Evolutionary conservation across 164 flowering plant genomes (phyloP), one percentile per base, ranked within the genome.

Genomic region (Aristolochia fimbriata): DNA sequence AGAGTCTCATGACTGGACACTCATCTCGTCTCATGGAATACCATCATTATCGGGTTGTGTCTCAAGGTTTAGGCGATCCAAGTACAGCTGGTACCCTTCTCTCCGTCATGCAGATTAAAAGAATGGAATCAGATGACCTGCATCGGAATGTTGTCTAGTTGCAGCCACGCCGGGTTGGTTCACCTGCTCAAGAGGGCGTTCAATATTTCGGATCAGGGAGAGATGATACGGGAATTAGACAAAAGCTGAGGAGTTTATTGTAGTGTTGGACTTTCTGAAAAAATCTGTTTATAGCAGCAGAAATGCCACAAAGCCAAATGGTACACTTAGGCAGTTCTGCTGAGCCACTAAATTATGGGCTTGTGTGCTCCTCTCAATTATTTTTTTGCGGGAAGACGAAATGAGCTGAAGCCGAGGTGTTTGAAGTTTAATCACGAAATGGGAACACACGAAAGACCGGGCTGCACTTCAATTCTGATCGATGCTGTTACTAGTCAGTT

Each of bases 231-330:
- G 55, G 55, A 20, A 47, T 63, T 4, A 24, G 2, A 2, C 66
- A 60, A 12, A 55, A 63, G 17, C 24, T 30, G 25, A 19, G 47
- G 47, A 15, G 20, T 62, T 55, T 55, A 55, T 63, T n/a, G n/a
- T n/a, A n/a, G n/a, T n/a, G n/a, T n/a, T n/a, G n/a, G n/a, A n/a
- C n/a, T n/a, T n/a, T n/a, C n/a, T n/a, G n/a, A n/a, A n/a, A n/a
- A n/a, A n/a, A n/a, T n/a, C n/a, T n/a, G n/a, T n/a, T n/a, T n/a
- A n/a, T n/a, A n/a, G n/a, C n/a, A 15, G 13, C 21, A 30, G 66
- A 47, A 47, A 63, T 63, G 66, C 60, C 46, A 31, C 55, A 17
- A 43, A 56, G 16, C 60, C 66, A 15, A 63, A 63, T 63, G 60
- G 60, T 9, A 48, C 60, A 20, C 47, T 56, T n/a, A 30, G 60